Evolutionary conservation across 2,329 filamentous ascomycete genomes (phyloP).

Genomic region (Botrytis galanthina): DNA sequence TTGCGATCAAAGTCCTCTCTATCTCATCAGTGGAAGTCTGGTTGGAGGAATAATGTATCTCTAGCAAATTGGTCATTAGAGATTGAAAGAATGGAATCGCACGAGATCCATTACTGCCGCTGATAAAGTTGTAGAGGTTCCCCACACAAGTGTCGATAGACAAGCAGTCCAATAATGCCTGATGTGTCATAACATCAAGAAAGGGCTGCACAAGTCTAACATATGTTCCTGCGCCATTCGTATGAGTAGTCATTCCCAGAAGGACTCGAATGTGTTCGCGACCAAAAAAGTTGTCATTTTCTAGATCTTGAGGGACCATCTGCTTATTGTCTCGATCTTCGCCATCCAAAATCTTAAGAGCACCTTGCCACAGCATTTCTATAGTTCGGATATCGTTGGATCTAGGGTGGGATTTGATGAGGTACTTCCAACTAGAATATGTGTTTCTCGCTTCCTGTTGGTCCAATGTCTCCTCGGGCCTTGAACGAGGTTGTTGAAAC

Average conservation of each 20-base stretch:
- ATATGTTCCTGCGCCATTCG: not conserved
- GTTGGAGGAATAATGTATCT: not conserved
- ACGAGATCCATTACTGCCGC: constrained; percentile 17
- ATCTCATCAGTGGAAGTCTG: not conserved
- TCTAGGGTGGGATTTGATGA: constrained; percentile 22
- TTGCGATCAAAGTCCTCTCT: not conserved
- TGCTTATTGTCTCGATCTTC: constrained; percentile 25
- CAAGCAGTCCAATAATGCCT: constrained; percentile 14
- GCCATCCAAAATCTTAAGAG: constrained; percentile 23
- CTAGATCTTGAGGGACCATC: constrained; percentile 25
- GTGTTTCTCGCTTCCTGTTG: constrained; percentile 18
- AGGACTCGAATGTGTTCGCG: constrained; percentile 4
- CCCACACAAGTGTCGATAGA: constrained; percentile 16
- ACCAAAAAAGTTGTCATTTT: constrained; percentile 15
- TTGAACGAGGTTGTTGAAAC: not conserved
- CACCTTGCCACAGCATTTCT: constrained; percentile 23
- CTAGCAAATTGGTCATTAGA: not conserved
- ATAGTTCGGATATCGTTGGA: constrained; percentile 23
- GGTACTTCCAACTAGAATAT: constrained; percentile 26
- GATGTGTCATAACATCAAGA: constrained; percentile 9
- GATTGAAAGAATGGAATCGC: constrained; percentile 14
- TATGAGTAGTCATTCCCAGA: not conserved
- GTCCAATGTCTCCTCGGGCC: constrained; percentile 22
- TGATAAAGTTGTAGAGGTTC: constrained; percentile 11
- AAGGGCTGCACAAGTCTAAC: constrained; percentile 11